Percentiles rank a stretch among this genome's conserved stretches.
These are phyloP conservation scores for Trichoderma asperelloides DNA, from an alignment of 495 filamentous ascomycete genomes.

Conservation along the genomic window DNA sequence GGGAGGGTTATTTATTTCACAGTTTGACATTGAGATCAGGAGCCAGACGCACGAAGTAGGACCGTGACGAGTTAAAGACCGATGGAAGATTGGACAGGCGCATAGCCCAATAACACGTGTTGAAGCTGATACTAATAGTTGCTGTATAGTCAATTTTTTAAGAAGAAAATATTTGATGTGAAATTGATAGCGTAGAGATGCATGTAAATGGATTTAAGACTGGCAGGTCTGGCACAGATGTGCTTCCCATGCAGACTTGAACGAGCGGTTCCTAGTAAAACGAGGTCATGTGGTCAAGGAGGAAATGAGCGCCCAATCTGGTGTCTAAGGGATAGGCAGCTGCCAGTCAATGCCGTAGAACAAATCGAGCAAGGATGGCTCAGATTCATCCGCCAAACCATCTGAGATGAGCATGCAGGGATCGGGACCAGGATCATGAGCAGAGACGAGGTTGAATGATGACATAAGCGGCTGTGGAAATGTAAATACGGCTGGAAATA, in stretches of 20 bases:
- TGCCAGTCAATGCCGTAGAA: constrained; percentile 1
- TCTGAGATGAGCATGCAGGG: constrained; percentile 2
- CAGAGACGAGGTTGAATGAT: neutral
- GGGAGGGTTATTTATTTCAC: constrained; percentile 11
- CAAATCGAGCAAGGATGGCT: constrained; percentile 4
- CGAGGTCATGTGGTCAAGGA: constrained; percentile 5
- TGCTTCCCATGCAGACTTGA: neutral
- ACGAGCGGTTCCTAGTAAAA: neutral
- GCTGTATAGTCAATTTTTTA: neutral
- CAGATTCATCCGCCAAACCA: neutral
- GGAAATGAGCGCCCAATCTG: constrained; percentile 1
- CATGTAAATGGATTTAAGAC: neutral
- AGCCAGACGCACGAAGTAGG: constrained; percentile 20
- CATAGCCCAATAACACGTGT: neutral
- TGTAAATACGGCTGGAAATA: neutral
- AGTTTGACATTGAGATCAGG: constrained; percentile 19
- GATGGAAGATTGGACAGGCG: neutral
- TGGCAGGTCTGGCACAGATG: neutral
- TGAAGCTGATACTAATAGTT: neutral
- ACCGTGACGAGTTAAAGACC: constrained; percentile 12
- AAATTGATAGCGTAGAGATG: neutral
- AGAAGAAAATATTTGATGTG: neutral
- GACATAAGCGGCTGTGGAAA: neutral
- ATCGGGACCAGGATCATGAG: neutral
- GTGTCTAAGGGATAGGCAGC: neutral